Evolutionary conservation across 2,329 filamentous ascomycete species (phyloP), one percentile per base, ranked within the genome.

Genomic region (Colletotrichum sp.): DNA sequence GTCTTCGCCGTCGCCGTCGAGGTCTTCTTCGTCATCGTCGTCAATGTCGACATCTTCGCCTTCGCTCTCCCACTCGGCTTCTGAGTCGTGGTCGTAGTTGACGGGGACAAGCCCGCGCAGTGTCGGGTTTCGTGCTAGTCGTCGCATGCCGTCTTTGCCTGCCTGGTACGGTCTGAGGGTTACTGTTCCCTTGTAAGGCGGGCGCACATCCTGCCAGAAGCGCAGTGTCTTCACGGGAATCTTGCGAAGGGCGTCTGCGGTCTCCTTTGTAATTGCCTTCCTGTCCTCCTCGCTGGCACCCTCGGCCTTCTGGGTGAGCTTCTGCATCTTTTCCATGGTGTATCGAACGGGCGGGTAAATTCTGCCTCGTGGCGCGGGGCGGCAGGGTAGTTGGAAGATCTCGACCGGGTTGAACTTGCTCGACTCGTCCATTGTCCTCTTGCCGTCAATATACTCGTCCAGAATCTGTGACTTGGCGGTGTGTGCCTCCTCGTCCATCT

Each of bases 31-130:
- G 32, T 90, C 89, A 10, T 94, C 93, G 24, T 94, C 93, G 30
- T 93, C 87, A 4, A 93, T 90, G 16, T 92, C 92, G 5, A 95
- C 89, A 66, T 94, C 92, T 59, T 94, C 93, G 30, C 94, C 93
- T 34, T 92, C 91, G 76, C 93, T 90, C 74, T 95, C 95, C 95
- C 95, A 98, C 82, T 97, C 95, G 8, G 92, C 94, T 83, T 98
- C 95, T 5, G 95, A 96, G 81, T 97, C 95, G 81, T 96, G 96
- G 78, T 96, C 95, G 82, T 98, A 98, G 79, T 95, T 89, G 6
- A 94, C 89, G 7, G 93, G 90, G 8, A 76, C 24, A 2, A 95
- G 85, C n/a, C 87, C 85, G 76, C 89, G 83, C 79, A 87, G 83
- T 80, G 88, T 79, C 76, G 95, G 87, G 82, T 91, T 86, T 80